phyloP scores from a whole-genome alignment of 2,329 filamentous ascomycete genomes.

The Trichophyton simii region DNA sequence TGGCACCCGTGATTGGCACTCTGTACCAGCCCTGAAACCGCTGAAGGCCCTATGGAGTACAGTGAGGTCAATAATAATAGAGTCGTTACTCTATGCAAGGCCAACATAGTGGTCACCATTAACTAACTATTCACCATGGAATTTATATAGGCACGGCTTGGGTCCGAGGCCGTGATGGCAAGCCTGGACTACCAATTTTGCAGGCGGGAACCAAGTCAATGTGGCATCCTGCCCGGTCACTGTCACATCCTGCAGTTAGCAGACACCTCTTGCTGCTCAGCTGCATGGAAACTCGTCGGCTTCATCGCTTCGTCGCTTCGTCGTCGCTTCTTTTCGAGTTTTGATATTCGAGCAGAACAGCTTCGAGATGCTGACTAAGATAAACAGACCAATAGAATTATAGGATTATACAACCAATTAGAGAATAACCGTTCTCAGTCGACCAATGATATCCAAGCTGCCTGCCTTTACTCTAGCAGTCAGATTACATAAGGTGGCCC shows the following conservation, averaged over 20 bases:
- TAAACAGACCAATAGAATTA: background rate
- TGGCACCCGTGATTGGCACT: background rate
- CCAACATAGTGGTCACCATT: background rate
- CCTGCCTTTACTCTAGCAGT: no score
- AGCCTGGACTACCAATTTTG: no score
- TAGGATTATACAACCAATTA: background rate
- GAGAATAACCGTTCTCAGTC: no score
- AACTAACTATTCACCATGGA: no score
- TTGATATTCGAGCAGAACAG: background rate
- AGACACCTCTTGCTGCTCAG: background rate
- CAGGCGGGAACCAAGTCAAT: background rate
- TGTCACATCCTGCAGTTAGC: background rate
- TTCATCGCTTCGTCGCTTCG: background rate
- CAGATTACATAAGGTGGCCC: no score
- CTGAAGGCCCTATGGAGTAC: background rate
- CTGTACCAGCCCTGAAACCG: background rate
- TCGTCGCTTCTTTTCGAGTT: no score
- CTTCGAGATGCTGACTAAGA: background rate
- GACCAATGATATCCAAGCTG: no score
- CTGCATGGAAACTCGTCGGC: background rate
- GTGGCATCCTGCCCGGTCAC: background rate
- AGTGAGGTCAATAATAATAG: background rate
- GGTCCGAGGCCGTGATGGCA: no score
- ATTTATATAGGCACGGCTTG: no score
- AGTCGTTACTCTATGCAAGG: background rate